Evolutionary conservation across 345 rosid genomes (phyloP), one percentile per base, ranked within the genome.

Genomic region (Cardamine resedifolia): DNA sequence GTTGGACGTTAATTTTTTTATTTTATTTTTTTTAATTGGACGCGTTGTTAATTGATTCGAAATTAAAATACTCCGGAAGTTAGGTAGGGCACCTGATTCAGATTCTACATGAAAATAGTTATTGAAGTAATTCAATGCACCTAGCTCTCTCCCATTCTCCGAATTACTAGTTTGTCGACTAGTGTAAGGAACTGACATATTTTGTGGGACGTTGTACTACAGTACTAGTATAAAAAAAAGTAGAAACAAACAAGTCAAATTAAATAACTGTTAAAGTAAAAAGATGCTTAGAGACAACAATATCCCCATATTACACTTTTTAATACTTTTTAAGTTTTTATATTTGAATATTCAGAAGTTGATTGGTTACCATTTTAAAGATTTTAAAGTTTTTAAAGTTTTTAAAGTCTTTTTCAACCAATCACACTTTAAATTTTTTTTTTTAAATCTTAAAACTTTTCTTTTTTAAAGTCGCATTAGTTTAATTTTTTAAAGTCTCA

Each of bases 71-170:
- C 9, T 67, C 12, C 33, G 33, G 7, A 57, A 47, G 31, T 50
- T 70, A 57, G 68, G 76, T 49, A 57, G 50, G 72, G 76, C 72
- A 71, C 80, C 80, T 71, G 76, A 77, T 71, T 57, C 80, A 41
- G 43, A 58, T 77, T 77, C 64, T 77, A 23, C 48, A 23, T 77
- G 57, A 26, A 26, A 64, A 63, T 71, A 64, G 23, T 57, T 36
- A 70, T 10, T 64, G 47, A 50, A 49, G 28, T 65, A 39, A 71
- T 65, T 70, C 76, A 65, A 11, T 71, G 75, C 27, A 70, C 66
- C 21, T 47, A 57, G 58, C 47, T 2, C n/a, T 64, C 41, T 47
- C 45, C 50, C 26, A 44, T 52, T 38, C 31, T 43, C 38, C n/a
- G 31, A 58, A 23, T 34, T 61, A 50, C 24, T 44, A 49, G 16